Base-by-base conservation (phyloP, 2,329 filamentous ascomycete species). In the Cladosporium sp. region DNA sequence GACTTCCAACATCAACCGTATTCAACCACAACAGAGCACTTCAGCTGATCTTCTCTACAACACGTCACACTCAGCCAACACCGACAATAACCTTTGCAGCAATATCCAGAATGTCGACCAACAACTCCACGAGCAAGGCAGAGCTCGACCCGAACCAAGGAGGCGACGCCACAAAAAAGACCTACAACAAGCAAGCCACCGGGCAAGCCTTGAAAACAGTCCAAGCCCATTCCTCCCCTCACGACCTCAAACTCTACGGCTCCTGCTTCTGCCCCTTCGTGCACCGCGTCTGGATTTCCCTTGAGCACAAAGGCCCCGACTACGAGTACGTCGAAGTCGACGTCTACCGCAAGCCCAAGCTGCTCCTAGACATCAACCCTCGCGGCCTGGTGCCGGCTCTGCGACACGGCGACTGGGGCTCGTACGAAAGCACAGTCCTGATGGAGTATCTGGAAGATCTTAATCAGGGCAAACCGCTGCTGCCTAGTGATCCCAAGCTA, bases 271-370 rank as follows among this genome's bases (percentile, higher is more conserved):
- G 91, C 69, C 90, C 90, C 25, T 94, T 93, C 70, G 90, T 91
- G 1, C 90, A 95, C 70, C 85, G 90, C 17, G 88, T 94, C 25
- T 96, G 91, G 91, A 94, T 96, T 63, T 88, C 90, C 1, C 80
- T 96, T 37, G 90, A 96, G 72, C 80, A 86, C 66, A 94, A 94
- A 71, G 82, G 84, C 17, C 80, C 94, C 8, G 77, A 83, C 38
- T 96, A 96, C 70, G 89, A 95, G 70, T 96, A 95, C 73, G 87
- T 91, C 66, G 91, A 96, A 73, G 86, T 90, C 47, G 88, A 95
- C 68, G 88, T 90, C 7, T 92, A 90, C 70, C 84, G 86, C 65
- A 88, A 89, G 62, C 88, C 87, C 1, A 81, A 86, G 60, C 79
- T 84, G 8, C 76, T 93, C 30, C 79, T 92, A 22, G 88, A 91